Percentiles rank a stretch among this genome's conserved stretches.
Conservation (phyloP, 2,329 filamentous ascomycete genomes). For the Lasiodiplodia gonubiensis region DNA sequence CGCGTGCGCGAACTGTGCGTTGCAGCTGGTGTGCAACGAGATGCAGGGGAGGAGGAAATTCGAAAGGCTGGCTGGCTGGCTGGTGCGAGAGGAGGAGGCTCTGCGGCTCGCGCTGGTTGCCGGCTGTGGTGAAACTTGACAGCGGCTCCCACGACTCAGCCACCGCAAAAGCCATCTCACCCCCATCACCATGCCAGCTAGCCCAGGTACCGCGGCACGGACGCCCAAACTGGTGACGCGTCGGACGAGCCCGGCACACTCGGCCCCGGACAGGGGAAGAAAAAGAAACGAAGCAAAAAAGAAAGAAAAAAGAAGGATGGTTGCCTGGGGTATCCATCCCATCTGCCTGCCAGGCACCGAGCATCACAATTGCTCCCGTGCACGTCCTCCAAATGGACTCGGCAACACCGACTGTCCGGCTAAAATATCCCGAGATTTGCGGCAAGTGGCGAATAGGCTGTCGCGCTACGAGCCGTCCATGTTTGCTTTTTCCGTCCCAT, state of each 20-base stretch:
- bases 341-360: too few species aligned
- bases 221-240: neutral
- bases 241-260: neutral
- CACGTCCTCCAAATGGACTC: neutral
- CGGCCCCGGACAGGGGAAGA: neutral
- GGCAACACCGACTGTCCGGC: neutral
- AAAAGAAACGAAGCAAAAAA: neutral
- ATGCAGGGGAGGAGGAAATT: neutral
- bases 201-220: neutral
- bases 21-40: neutral
- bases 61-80: too few species aligned
- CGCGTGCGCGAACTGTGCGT: neutral
- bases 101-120: neutral
- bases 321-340: neutral
- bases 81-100: neutral
- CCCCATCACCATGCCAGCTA: neutral
- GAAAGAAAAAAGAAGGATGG: neutral
- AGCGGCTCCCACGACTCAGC: neutral
- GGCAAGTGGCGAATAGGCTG: neutral
- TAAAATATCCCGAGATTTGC: neutral
- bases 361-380: too few species aligned
- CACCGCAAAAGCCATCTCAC: constrained; percentile 11
- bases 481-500: neutral
- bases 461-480: neutral
- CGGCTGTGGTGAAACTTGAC: constrained; percentile 15